These are phyloP conservation scores for Cladophialophora chaetospira DNA, from an alignment of 2,329 filamentous ascomycete species.

Conservation along the genomic window DNA sequence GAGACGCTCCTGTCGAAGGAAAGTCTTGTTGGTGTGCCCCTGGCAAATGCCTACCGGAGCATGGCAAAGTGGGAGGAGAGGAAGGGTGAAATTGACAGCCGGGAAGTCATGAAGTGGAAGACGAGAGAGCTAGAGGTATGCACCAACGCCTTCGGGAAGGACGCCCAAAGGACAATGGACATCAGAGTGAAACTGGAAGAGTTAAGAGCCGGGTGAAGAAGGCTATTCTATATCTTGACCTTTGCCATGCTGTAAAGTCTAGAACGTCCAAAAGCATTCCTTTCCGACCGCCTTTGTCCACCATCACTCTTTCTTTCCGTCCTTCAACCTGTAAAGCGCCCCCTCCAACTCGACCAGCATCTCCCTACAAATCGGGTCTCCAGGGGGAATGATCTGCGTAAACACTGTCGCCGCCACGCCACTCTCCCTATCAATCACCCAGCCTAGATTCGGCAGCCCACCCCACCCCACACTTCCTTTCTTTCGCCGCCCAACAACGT, in stretches of 20 bases:
- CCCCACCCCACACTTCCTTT: conserved; percentile 29
- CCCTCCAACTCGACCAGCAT: conserved; percentile 13
- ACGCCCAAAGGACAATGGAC: conserved; percentile 17
- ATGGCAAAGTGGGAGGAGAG: conserved; percentile 30
- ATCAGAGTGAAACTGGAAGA: conserved; percentile 13
- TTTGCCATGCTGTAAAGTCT: background rate
- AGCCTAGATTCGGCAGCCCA: conserved; percentile 31
- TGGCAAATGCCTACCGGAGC: conserved; percentile 28
- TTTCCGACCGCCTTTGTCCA: background rate
- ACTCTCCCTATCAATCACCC: conserved; percentile 30
- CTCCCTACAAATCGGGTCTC: conserved; percentile 16
- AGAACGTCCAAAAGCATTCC: background rate
- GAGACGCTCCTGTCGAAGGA: conserved; percentile 29
- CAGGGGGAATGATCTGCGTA: conserved; percentile 29
- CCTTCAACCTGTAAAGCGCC: conserved; percentile 3
- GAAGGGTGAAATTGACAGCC: background rate
- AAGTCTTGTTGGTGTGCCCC: conserved; percentile 19
- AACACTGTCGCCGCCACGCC: conserved; percentile 28
- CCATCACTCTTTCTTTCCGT: background rate
- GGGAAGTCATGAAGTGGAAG: conserved; percentile 20
- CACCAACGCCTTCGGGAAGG: conserved; percentile 19
- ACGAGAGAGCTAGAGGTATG: conserved; percentile 21
- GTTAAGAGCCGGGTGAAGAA: background rate
- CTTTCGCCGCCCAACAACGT: conserved; percentile 7
- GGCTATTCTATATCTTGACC: background rate